These are phyloP conservation scores for Neoascochyta sp. DNA, from an alignment of 2,329 filamentous ascomycete species.

Conservation along the genomic window DNA sequence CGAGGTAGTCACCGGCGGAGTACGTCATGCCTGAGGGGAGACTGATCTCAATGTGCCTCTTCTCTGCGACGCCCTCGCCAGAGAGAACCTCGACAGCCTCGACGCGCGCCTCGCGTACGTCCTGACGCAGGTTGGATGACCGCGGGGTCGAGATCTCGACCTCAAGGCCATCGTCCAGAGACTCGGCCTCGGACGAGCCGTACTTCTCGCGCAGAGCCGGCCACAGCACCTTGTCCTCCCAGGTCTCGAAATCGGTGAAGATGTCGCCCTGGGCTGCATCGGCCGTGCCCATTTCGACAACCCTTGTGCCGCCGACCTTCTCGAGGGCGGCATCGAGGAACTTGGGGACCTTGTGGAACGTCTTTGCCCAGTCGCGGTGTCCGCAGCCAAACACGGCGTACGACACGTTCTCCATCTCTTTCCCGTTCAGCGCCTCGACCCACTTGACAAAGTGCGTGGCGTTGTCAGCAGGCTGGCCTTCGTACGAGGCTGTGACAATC, in stretches of 20 bases:
- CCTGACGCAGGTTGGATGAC: slow-evolving; percentile 36
- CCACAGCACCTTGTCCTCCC: slow-evolving; percentile 40
- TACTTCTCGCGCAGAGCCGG: slow-evolving; percentile 34
- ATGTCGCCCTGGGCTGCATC: slow-evolving; percentile 41
- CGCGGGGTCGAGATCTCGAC: slow-evolving; percentile 35
- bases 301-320: slow-evolving; percentile 26
- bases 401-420: slow-evolving; percentile 31
- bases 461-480: slow-evolving; percentile 45
- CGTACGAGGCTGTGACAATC: slow-evolving; percentile 43
- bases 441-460: slow-evolving; percentile 43
- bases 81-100: slow-evolving; percentile 32
- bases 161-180: slow-evolving; percentile 26
- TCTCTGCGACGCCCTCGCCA: slow-evolving; percentile 22
- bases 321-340: slow-evolving; percentile 32
- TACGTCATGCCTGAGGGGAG: slow-evolving; percentile 55
- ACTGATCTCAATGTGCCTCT: slow-evolving; percentile 44
- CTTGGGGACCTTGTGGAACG: slow-evolving; percentile 43
- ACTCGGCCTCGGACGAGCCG: slow-evolving; percentile 20
- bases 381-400: slow-evolving; percentile 44
- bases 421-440: slow-evolving; percentile 29
- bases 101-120: slow-evolving; percentile 37
- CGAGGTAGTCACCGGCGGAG: slow-evolving; percentile 71
- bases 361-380: slow-evolving; percentile 42
- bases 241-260: slow-evolving; percentile 42
- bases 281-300: slow-evolving; percentile 33